These are phyloP conservation scores for Dimocarpus longan DNA, from an alignment of 345 rosid species.

Conservation along the genomic window DNA sequence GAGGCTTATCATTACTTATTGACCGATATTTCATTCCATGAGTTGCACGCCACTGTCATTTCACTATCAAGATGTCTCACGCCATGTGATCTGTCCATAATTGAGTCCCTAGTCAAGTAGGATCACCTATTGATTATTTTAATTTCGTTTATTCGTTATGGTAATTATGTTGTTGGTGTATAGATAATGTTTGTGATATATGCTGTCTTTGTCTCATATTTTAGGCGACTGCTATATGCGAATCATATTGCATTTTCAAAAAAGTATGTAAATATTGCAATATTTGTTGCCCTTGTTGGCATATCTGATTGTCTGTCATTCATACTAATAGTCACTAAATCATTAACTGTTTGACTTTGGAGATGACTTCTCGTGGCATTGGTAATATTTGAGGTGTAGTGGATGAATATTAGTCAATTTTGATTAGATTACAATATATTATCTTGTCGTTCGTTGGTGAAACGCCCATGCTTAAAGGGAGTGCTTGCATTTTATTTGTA, in stretches of 20 bases:
- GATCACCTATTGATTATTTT: neutral
- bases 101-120: slow-evolving; percentile 9
- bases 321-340: neutral
- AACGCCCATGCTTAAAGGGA: neutral
- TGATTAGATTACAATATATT: slow-evolving; percentile 6
- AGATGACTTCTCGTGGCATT: slow-evolving; percentile 2
- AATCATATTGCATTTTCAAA: neutral
- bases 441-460: neutral
- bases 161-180: slow-evolving; percentile 4
- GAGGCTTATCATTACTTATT: neutral
- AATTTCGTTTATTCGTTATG: neutral
- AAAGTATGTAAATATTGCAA: neutral
- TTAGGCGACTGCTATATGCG: neutral
- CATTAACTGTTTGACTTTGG: slow-evolving; percentile 15
- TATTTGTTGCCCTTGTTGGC: neutral
- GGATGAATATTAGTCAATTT: slow-evolving; percentile 19
- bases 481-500: neutral
- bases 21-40: neutral
- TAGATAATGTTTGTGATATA: neutral
- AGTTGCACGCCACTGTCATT: slow-evolving; percentile 15
- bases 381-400: slow-evolving; percentile 18
- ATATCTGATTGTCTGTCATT: neutral
- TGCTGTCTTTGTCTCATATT: neutral
- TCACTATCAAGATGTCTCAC: slow-evolving; percentile 10
- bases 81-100: neutral